phyloP scores from a whole-genome alignment of 495 filamentous ascomycete species.

The Bryoglossum gracile region DNA sequence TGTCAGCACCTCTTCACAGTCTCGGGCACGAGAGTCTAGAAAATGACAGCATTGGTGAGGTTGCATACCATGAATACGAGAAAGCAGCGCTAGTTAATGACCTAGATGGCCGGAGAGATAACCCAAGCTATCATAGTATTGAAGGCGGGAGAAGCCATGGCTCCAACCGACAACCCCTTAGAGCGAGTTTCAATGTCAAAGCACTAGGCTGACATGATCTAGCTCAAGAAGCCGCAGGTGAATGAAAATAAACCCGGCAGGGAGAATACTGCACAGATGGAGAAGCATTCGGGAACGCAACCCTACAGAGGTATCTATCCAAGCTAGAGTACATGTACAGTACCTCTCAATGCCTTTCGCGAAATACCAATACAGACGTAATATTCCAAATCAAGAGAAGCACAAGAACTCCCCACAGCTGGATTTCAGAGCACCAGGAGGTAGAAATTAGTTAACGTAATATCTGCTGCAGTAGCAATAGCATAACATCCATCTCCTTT shows the following conservation, averaged over 20 bases:
- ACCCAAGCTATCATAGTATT: slow-evolving; percentile 48
- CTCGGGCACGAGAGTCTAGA: slow-evolving; percentile 39
- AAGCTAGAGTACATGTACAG: too few relatives aligned
- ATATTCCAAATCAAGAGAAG: background rate
- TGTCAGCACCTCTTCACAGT: slow-evolving; percentile 10
- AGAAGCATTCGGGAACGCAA: slow-evolving; percentile 29
- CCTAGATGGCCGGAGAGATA: slow-evolving; percentile 41
- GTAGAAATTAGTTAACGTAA: background rate
- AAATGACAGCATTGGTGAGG: slow-evolving; percentile 34
- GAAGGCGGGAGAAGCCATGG: slow-evolving; percentile 45
- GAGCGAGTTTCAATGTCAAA: slow-evolving; percentile 41
- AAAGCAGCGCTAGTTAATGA: slow-evolving; percentile 44
- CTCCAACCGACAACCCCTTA: slow-evolving; percentile 36
- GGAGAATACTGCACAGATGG: slow-evolving; percentile 11
- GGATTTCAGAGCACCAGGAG: background rate
- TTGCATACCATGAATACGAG: slow-evolving; percentile 50
- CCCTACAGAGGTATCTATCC: too few relatives aligned
- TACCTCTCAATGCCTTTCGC: too few relatives aligned
- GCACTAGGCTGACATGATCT: slow-evolving; percentile 43
- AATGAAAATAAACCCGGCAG: slow-evolving; percentile 33
- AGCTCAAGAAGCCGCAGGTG: slow-evolving; percentile 42
- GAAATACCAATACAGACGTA: background rate
- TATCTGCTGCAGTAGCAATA: background rate
- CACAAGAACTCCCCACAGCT: background rate
- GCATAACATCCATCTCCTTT: background rate